These are phyloP conservation scores for Acrodontium crateriforme DNA, from an alignment of 2,329 filamentous ascomycete genomes.

Conservation along the genomic window DNA sequence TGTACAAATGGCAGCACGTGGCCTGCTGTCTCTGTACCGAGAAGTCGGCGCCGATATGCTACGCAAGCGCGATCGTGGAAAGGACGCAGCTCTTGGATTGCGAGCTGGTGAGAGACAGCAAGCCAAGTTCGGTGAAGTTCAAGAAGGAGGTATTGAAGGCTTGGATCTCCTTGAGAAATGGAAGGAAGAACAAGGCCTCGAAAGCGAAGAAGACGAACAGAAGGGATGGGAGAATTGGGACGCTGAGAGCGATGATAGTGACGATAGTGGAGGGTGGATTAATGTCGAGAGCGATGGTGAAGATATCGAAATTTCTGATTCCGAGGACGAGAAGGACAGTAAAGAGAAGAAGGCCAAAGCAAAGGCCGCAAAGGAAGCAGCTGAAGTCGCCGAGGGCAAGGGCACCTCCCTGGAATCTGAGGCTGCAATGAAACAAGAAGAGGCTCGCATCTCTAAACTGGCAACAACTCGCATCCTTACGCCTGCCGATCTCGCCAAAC, in stretches of 20 bases:
- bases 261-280: conserved; percentile 83
- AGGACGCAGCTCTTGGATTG: conserved; percentile 74
- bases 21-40: conserved; percentile 76
- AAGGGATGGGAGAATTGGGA: conserved; percentile 45
- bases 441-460: conserved; percentile 45
- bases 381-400: conserved; percentile 10
- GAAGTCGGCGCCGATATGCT: conserved; percentile 84
- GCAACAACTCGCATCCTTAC: conserved; percentile 92
- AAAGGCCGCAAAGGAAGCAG: conserved; percentile 22
- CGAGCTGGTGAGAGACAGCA: conserved; percentile 62
- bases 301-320: conserved; percentile 57
- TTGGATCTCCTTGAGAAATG: conserved; percentile 82
- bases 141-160: conserved; percentile 73
- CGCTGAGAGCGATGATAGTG: conserved; percentile 46
- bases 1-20: conserved; percentile 96
- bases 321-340: conserved; percentile 54
- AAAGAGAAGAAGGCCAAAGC: conserved; percentile 29
- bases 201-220: conserved; percentile 43
- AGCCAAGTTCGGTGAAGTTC: conserved; percentile 70
- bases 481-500: conserved; percentile 87
- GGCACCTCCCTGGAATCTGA: conserved; percentile 18
- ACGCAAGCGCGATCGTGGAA: conserved; percentile 79
- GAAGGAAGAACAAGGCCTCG: conserved; percentile 75
- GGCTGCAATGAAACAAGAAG: conserved; percentile 16
- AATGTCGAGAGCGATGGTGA: conserved; percentile 72